These are phyloP conservation scores for Monilinia aucupariae DNA, from an alignment of 2,329 filamentous ascomycete genomes.

Conservation along the genomic window DNA sequence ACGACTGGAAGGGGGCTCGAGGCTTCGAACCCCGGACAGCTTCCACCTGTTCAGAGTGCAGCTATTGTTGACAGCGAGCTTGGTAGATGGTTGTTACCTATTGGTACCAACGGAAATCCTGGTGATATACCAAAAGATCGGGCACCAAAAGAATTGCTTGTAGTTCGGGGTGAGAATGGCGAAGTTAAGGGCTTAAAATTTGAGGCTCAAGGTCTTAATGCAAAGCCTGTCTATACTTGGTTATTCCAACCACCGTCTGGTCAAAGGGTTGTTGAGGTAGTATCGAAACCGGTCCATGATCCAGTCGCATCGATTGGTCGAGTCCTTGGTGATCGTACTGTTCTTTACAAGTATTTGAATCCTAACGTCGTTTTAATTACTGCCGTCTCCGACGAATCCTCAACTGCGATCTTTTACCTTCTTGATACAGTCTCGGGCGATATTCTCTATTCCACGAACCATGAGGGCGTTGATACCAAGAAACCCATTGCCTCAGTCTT, in stretches of 20 bases:
- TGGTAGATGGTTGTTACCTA: conserved; percentile 50
- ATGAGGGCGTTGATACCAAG: conserved; percentile 66
- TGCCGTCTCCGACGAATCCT: conserved; percentile 53
- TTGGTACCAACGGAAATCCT: conserved; percentile 47
- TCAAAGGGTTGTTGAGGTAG: conserved; percentile 64
- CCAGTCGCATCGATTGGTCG: conserved; percentile 92
- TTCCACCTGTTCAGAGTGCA: conserved; percentile 42
- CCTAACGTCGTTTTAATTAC: conserved; percentile 77
- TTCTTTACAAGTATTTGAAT: conserved; percentile 96
- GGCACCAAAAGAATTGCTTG: conserved; percentile 49
- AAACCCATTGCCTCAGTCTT: conserved; percentile 72
- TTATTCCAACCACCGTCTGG: conserved; percentile 61
- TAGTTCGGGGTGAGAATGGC: conserved; percentile 46
- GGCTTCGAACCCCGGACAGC: conserved; percentile 38
- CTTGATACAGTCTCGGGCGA: conserved; percentile 82
- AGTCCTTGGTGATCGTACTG: conserved; percentile 84
- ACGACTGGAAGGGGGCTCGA: conserved; percentile 48
- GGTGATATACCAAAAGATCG: conserved; percentile 42
- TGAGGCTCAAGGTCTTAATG: conserved; percentile 39
- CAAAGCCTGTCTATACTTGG: conserved; percentile 57
- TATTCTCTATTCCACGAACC: conserved; percentile 64
- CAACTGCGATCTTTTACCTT: conserved; percentile 66
- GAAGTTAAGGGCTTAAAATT: conserved; percentile 53
- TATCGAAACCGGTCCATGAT: conserved; percentile 67
- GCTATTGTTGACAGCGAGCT: conserved; percentile 48